Base-by-base conservation (phyloP, 768 basidiomycete species). In the Auricularia cornea region DNA sequence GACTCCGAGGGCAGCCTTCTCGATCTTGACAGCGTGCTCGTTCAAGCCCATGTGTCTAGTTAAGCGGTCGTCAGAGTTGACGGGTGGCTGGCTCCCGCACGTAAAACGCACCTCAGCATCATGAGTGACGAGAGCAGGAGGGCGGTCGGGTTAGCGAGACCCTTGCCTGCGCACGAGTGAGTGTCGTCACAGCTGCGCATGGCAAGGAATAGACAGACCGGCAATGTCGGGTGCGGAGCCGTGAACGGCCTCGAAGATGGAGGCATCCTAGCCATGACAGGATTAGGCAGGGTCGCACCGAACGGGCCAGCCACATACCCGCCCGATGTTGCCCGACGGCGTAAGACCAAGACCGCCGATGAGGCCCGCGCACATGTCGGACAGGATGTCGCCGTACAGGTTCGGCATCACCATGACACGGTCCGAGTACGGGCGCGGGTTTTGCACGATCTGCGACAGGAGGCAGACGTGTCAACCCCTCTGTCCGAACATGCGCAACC, bases 401-500 rank as follows among this genome's bases (percentile, higher is more conserved):
- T 99, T 99, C 61, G 97, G 97, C 95, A 98, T 98, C 68, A 99
- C 97, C 96, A 99, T 98, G 67, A 99, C 96, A 59, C 94, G 89
- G 78, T 97, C 94, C 40, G 92, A 83, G 79, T 87, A 99, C 6
- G 97, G 97, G 69, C 76, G 80, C 28, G 97, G 97, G 77, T 99
- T 95, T 73, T 92, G 90, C 33, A 93, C 92, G 70, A 98, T 83
- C 80, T 93, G 4, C 10, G 10, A 38, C 35, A 38, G 16, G 8
- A n/a, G n/a, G n/a, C n/a, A n/a, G n/a, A n/a, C n/a, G n/a, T n/a
- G n/a, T n/a, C n/a, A n/a, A n/a, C n/a, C n/a, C n/a, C n/a, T n/a
- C n/a, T n/a, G n/a, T n/a, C n/a, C n/a, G n/a, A n/a, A n/a, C n/a
- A n/a, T n/a, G n/a, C n/a, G n/a, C n/a, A n/a, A n/a, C n/a, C n/a